These are phyloP conservation scores for Hymenoscyphus infarciens DNA, from an alignment of 2,329 filamentous ascomycete species.

Conservation along the genomic window DNA sequence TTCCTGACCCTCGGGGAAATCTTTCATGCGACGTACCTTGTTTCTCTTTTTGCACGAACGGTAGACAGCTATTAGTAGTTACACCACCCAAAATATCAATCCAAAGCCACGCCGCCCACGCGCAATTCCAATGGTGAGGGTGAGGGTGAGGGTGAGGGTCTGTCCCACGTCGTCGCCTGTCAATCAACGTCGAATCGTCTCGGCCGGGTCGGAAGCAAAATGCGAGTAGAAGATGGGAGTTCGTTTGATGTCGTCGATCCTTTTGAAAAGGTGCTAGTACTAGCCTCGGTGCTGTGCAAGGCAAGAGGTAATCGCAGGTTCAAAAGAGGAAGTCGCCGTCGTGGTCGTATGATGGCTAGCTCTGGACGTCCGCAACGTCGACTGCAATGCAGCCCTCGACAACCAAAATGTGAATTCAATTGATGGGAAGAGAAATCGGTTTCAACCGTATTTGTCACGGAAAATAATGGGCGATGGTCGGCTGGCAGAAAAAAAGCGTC, in stretches of 20 bases:
- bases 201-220: neutral
- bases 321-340: slow-evolving; percentile 1
- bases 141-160: too few species aligned
- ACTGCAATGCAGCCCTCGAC: neutral
- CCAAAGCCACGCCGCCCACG: slow-evolving; percentile 8
- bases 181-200: neutral
- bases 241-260: slow-evolving; percentile 1
- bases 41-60: slow-evolving; percentile 7
- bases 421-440: neutral
- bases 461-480: neutral
- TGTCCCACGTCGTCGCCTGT: neutral
- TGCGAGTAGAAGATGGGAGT: neutral
- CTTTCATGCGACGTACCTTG: slow-evolving; percentile 27
- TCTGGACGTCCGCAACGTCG: too few species aligned
- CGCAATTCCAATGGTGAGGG: neutral
- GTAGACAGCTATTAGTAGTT: slow-evolving; percentile 5
- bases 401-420: neutral
- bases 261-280: neutral
- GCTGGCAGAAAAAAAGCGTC: slow-evolving; percentile 19
- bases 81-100: slow-evolving; percentile 11
- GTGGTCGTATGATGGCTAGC: too few species aligned
- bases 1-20: slow-evolving; percentile 23
- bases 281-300: neutral
- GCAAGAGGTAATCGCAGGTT: neutral
- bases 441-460: neutral